Conservation (phyloP, 2,329 filamentous ascomycete genomes). For the Alternaria angustiovoidea region DNA sequence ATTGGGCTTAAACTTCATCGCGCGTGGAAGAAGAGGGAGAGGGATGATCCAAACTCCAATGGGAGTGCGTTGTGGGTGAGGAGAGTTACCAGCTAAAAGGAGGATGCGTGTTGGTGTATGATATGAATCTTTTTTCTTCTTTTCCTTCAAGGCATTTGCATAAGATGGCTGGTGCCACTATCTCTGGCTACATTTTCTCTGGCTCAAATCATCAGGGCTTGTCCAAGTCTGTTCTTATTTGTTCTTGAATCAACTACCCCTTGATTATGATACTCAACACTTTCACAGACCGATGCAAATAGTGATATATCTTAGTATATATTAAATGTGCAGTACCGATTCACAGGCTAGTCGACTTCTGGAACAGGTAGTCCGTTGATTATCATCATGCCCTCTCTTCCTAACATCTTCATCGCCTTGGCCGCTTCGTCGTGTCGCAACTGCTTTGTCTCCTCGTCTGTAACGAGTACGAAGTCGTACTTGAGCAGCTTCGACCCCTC, state of each 20-base stretch:
- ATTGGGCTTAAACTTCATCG: constrained; percentile 52
- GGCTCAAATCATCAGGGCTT: background rate
- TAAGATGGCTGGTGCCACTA: background rate
- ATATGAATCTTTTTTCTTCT: background rate
- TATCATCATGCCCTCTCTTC: constrained; percentile 71
- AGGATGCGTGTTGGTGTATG: background rate
- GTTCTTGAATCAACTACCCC: background rate
- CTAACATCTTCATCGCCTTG: constrained; percentile 72
- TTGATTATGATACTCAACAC: background rate
- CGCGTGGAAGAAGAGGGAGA: constrained; percentile 50
- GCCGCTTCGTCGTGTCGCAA: constrained; percentile 72
- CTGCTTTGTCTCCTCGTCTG: constrained; percentile 71
- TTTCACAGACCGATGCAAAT: background rate
- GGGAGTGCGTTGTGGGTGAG: constrained; percentile 51
- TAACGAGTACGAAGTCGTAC: constrained; percentile 81
- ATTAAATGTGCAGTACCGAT: background rate
- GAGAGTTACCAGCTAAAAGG: constrained; percentile 41
- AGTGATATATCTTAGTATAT: background rate
- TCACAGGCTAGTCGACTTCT: constrained; percentile 62
- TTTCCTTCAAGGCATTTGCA: background rate
- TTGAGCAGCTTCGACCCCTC: constrained; percentile 70
- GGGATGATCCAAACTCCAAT: constrained; percentile 43
- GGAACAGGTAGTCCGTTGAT: constrained; percentile 80
- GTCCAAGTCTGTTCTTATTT: background rate
- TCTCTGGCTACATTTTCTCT: background rate